These are phyloP conservation scores for Sporothrix globosa DNA, from an alignment of 2,329 filamentous ascomycete species.

Conservation along the genomic window DNA sequence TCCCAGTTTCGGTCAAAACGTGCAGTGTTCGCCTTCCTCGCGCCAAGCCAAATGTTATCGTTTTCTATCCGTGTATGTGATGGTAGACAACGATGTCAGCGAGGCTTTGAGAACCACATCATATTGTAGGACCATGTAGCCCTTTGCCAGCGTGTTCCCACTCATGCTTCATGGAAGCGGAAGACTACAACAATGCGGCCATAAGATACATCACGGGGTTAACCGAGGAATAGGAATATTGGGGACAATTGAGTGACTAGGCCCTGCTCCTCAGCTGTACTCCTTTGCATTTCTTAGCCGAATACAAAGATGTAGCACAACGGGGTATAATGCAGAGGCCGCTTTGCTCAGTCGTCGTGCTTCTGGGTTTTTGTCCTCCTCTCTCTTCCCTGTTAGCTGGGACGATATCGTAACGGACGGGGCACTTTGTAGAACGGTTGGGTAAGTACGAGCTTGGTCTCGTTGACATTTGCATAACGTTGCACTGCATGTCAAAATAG, in stretches of 20 bases:
- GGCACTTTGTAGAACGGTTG: conserved; percentile 4
- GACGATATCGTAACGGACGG: conserved; percentile 13
- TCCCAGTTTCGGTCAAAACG: neutral
- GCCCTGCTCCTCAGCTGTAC: neutral
- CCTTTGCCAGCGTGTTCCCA: neutral
- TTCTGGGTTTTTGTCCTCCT: no score
- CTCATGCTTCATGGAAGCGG: neutral
- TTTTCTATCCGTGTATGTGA: neutral
- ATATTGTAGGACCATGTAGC: neutral
- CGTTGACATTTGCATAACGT: neutral
- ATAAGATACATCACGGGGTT: neutral
- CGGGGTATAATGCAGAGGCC: no score
- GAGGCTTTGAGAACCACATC: neutral
- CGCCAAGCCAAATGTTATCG: neutral
- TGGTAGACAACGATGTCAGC: conserved; percentile 5
- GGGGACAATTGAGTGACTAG: neutral
- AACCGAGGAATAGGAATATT: neutral
- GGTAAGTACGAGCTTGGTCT: conserved; percentile 9
- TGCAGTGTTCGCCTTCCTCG: neutral
- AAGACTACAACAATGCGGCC: neutral
- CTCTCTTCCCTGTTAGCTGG: neutral
- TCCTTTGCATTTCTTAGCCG: neutral
- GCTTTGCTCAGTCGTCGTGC: neutral
- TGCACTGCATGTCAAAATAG: neutral
- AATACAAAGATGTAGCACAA: neutral